These are phyloP conservation scores for Colletotrichum sp. DNA, from an alignment of 2,329 filamentous ascomycete species.

Conservation along the genomic window DNA sequence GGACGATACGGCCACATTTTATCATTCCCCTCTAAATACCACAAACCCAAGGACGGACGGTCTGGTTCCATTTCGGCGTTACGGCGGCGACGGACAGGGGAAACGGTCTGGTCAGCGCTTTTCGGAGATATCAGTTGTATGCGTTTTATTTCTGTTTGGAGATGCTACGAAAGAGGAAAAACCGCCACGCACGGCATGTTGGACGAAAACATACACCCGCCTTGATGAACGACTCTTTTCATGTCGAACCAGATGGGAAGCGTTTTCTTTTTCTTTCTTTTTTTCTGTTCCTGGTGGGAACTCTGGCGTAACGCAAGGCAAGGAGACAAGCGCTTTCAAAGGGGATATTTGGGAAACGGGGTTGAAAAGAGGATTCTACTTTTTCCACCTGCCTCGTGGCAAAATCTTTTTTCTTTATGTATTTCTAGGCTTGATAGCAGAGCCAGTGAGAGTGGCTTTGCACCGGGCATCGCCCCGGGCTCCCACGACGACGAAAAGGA, in stretches of 20 bases:
- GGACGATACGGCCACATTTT: not conserved
- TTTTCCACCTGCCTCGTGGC: not conserved
- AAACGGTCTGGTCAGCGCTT: not conserved
- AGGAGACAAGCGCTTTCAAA: not conserved
- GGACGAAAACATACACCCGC: not conserved
- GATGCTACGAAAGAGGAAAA: not conserved
- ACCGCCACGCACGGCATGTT: not conserved
- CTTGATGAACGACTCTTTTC: not conserved
- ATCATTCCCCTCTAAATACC: constrained; percentile 1
- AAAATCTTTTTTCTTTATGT: constrained; percentile 9
- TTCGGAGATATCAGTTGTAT: not conserved
- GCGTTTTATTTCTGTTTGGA: not conserved
- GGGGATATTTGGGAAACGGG: not conserved
- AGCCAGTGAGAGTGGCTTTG: not conserved
- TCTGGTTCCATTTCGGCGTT: constrained; percentile 15
- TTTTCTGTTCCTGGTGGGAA: not conserved
- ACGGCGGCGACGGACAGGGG: constrained; percentile 6
- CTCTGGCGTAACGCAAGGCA: constrained; percentile 4
- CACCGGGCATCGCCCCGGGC: not conserved
- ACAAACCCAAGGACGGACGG: not conserved
- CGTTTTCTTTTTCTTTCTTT: not conserved
- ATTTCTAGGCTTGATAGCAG: constrained; percentile 10
- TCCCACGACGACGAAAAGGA: constrained; percentile 12
- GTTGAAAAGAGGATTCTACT: not conserved
- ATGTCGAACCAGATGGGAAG: not conserved